These are phyloP conservation scores for Breviolum minutum DNA, from an alignment of 73 alveolate species.

Conservation along the genomic window DNA sequence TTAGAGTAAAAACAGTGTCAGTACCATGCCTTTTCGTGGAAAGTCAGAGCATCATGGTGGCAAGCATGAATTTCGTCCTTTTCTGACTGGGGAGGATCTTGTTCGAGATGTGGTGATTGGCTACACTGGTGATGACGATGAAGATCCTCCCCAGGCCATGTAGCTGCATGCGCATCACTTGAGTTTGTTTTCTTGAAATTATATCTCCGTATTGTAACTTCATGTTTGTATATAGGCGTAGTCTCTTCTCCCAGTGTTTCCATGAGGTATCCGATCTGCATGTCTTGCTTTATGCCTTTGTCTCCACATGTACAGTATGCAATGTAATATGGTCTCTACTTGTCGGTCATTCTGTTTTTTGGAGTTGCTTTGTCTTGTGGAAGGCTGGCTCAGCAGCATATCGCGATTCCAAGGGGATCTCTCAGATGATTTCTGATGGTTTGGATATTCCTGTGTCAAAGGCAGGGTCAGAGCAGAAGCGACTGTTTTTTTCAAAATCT, in stretches of 20 bases:
- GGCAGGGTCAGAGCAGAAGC: neutral
- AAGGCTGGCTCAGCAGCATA: conserved; percentile 43
- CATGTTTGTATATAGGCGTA: no score
- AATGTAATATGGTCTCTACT: no score
- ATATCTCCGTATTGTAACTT: no score
- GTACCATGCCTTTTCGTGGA: no score
- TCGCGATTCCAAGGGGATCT: conserved; percentile 11
- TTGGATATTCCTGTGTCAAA: conserved; percentile 35
- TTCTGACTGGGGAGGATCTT: neutral
- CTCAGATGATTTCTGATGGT: conserved; percentile 32
- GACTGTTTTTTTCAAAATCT: neutral
- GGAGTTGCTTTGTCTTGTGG: neutral
- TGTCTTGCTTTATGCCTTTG: no score
- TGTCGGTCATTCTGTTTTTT: neutral
- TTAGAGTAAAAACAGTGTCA: neutral
- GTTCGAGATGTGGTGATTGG: conserved; percentile 79
- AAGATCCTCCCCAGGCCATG: conserved; percentile 78
- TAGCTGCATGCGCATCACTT: neutral
- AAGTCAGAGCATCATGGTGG: no score
- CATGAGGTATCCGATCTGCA: no score
- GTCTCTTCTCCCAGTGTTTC: no score
- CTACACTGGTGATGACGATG: conserved; percentile 74
- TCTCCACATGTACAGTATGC: no score
- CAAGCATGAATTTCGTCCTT: no score
- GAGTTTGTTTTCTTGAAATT: no score